Conservation (phyloP, 805 yeast species). For the Wickerhamomyces alni region DNA sequence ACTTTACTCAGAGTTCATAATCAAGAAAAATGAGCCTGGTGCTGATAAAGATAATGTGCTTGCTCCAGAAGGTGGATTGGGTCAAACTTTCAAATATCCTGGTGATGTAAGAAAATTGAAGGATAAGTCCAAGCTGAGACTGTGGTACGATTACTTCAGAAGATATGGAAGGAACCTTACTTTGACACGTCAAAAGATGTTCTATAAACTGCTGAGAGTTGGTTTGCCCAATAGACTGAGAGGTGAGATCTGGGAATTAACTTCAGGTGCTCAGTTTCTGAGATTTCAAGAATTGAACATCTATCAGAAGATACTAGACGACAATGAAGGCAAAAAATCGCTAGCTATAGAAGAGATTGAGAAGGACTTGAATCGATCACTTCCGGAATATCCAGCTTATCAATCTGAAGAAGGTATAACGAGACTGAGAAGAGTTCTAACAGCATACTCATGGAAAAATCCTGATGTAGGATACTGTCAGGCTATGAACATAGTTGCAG, state of each 20-base stretch:
- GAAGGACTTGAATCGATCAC: conserved; percentile 87
- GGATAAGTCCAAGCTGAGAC: conserved; percentile 79
- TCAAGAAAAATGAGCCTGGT: conserved; percentile 40
- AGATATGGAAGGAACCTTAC: conserved; percentile 82
- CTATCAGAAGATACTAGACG: conserved; percentile 52
- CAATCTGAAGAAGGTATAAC: conserved; percentile 82
- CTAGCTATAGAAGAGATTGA: conserved; percentile 94
- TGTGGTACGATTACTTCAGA: conserved; percentile 90
- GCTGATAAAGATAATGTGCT: conserved; percentile 30
- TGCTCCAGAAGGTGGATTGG: conserved; percentile 82
- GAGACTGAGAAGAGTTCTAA: conserved; percentile 77
- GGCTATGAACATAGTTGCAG: conserved; percentile 93
- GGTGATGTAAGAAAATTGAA: conserved; percentile 75
- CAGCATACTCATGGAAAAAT: conserved; percentile 94
- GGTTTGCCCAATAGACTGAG: conserved; percentile 92
- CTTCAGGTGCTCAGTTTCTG: conserved; percentile 77
- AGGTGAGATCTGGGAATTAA: conserved; percentile 95
- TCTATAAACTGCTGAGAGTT: conserved; percentile 77
- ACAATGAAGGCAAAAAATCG: conserved; percentile 59
- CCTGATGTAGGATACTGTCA: conserved; percentile 98
- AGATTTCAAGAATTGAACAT: conserved; percentile 57
- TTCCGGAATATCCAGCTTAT: conserved; percentile 95
- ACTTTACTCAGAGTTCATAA: conserved; percentile 81
- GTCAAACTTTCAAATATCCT: conserved; percentile 79
- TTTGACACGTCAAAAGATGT: conserved; percentile 65